Evolutionary conservation across 2,329 filamentous ascomycete genomes (phyloP), one percentile per base, ranked within the genome.

Genomic region (Annulohypoxylon truncatum): DNA sequence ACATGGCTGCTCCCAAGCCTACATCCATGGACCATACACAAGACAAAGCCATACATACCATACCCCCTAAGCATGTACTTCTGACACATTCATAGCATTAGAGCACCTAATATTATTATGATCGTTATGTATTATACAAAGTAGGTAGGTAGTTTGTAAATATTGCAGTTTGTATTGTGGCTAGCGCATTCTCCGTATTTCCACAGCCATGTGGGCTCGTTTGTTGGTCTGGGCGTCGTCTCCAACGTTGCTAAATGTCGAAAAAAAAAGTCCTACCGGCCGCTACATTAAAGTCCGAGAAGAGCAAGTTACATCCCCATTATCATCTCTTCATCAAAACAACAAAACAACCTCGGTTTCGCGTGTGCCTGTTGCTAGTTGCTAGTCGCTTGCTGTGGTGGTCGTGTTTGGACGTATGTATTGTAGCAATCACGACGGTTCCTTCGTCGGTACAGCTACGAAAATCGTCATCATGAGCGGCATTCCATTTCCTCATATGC

Each of bases 391-490:
- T 47, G 22, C 44, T 29, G 44, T 48, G 44, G 44, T 48, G 26
- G 24, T 29, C 24, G 24, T 46, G 26, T 31, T 42, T 38, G 20
- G 44, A 50, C 31, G 40, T 64, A 65, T 54, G 54, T 62, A 68
- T 63, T 57, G 66, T 68, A 66, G 54, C 65, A 69, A 72, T 71
- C 57, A 71, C 69, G 28, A 71, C 72, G 53, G 70, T 61, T 70
- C 58, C 66, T 68, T 69, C 66, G 65, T 67, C 68, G 54, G 69
- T 72, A 71, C 31, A 67, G 69, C 64, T 53, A 71, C 62, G 65
- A 66, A 62, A 68, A 73, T 72, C 71, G 72, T 73, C 70, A 69
- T 74, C 66, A 71, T 73, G 66, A 71, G 72, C 70, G 68, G 71
- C 70, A 70, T 69, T 66, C 64, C 53, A 69, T 68, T 67, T 67